These are phyloP conservation scores for Hypomyces rosellus DNA, from an alignment of 2,329 filamentous ascomycete species.

Conservation along the genomic window DNA sequence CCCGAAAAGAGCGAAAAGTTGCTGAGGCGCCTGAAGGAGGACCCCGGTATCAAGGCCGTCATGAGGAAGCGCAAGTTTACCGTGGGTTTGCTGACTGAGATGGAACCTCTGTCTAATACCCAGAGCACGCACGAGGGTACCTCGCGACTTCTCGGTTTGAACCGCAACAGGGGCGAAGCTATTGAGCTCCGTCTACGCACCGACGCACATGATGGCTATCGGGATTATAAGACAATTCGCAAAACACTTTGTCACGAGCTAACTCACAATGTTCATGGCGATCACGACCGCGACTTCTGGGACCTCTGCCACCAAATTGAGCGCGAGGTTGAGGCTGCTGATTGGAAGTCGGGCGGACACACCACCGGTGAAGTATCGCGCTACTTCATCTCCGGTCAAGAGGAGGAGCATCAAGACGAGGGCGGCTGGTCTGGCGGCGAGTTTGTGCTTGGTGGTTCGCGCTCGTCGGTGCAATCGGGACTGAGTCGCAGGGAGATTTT, in stretches of 20 bases:
- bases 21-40: slow-evolving; percentile 68
- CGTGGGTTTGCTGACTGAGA: slow-evolving; percentile 85
- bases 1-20: slow-evolving; percentile 65
- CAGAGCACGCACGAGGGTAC: slow-evolving; percentile 60
- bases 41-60: slow-evolving; percentile 74
- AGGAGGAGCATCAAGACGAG: slow-evolving; percentile 56
- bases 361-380: slow-evolving; percentile 59
- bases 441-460: slow-evolving; percentile 61
- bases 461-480: slow-evolving; percentile 30
- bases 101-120: slow-evolving; percentile 84
- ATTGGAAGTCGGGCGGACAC: slow-evolving; percentile 69
- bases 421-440: slow-evolving; percentile 75
- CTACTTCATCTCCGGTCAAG: slow-evolving; percentile 46
- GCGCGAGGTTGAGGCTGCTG: slow-evolving; percentile 70
- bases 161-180: slow-evolving; percentile 79
- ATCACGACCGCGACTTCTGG: slow-evolving; percentile 88
- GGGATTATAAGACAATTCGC: slow-evolving; percentile 86
- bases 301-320: slow-evolving; percentile 82
- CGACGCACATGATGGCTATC: slow-evolving; percentile 87
- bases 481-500: slow-evolving; percentile 67
- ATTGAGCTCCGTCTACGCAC: slow-evolving; percentile 90
- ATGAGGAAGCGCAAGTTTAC: slow-evolving; percentile 83
- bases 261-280: slow-evolving; percentile 80
- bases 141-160: slow-evolving; percentile 76
- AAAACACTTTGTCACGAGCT: slow-evolving; percentile 93